Conservation (phyloP, 2,329 filamentous ascomycete species). For the Phaeosphaeriaceae sp. region DNA sequence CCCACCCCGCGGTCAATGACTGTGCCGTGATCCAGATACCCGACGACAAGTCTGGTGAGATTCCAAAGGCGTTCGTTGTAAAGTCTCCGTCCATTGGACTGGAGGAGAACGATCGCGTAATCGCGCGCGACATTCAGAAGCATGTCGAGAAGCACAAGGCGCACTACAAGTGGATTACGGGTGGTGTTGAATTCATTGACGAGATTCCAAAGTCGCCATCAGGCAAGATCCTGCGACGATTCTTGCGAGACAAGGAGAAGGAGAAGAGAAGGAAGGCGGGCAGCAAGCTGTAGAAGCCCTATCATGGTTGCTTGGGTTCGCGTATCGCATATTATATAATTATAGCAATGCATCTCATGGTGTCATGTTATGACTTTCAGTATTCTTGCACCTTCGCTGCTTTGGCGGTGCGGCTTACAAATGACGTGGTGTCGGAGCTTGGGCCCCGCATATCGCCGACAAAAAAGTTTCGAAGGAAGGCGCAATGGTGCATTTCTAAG, state of each 20-base stretch:
- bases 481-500: constrained; percentile 43
- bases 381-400: neutral
- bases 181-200: constrained; percentile 57
- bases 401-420: constrained; percentile 18
- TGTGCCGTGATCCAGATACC: constrained; percentile 79
- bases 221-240: constrained; percentile 67
- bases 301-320: neutral
- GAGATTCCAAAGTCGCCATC: constrained; percentile 67
- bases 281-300: constrained; percentile 7
- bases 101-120: constrained; percentile 58
- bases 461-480: constrained; percentile 41
- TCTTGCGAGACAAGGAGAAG: constrained; percentile 77
- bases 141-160: constrained; percentile 68
- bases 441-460: constrained; percentile 30
- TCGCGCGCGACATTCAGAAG: constrained; percentile 61
- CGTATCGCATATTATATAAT: neutral
- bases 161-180: constrained; percentile 67
- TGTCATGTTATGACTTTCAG: too few relatives aligned
- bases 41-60: constrained; percentile 66
- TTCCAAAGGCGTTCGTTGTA: constrained; percentile 70
- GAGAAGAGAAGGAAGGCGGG: constrained; percentile 64
- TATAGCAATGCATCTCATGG: neutral
- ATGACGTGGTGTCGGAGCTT: constrained; percentile 39
- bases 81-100: constrained; percentile 55
- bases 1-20: constrained; percentile 77